Percentiles rank a stretch among this genome's conserved stretches.
Conservation (phyloP, 345 rosid species). For the Geranium brycei region DNA sequence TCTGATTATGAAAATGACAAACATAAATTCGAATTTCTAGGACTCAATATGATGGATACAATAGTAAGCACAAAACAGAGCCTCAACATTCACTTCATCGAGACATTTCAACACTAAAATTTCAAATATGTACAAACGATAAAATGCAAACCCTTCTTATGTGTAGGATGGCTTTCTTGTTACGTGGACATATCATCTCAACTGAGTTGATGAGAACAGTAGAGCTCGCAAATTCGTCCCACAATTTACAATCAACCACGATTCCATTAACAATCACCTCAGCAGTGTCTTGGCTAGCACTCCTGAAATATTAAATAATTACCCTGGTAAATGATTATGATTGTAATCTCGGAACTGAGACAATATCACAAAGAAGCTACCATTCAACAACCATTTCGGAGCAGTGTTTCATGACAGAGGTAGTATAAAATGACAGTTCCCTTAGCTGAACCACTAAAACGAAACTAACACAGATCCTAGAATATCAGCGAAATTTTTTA, state of each 20-base stretch:
- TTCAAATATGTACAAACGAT: neutral
- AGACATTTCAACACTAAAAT: neutral
- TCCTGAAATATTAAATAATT: conserved; percentile 28
- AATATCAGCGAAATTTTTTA: too few relatives aligned
- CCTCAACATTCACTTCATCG: neutral
- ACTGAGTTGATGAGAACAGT: conserved; percentile 30
- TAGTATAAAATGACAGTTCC: too few relatives aligned
- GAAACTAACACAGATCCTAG: too few relatives aligned
- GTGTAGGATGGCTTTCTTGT: conserved; percentile 39
- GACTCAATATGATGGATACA: too few relatives aligned
- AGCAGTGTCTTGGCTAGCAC: conserved; percentile 33
- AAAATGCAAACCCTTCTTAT: conserved; percentile 39
- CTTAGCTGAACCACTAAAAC: too few relatives aligned
- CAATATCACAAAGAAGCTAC: neutral
- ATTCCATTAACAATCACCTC: conserved; percentile 38
- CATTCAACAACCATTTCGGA: neutral
- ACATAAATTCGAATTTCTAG: too few relatives aligned
- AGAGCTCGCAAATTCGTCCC: conserved; percentile 44
- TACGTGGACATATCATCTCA: conserved; percentile 37
- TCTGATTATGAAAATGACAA: neutral
- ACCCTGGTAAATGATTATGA: neutral
- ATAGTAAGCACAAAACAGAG: neutral
- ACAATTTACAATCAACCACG: conserved; percentile 49
- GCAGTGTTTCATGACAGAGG: neutral
- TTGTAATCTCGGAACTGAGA: neutral